These are phyloP conservation scores for Trypanosoma melophagium DNA, from an alignment of 208 protist species.

Conservation along the genomic window DNA sequence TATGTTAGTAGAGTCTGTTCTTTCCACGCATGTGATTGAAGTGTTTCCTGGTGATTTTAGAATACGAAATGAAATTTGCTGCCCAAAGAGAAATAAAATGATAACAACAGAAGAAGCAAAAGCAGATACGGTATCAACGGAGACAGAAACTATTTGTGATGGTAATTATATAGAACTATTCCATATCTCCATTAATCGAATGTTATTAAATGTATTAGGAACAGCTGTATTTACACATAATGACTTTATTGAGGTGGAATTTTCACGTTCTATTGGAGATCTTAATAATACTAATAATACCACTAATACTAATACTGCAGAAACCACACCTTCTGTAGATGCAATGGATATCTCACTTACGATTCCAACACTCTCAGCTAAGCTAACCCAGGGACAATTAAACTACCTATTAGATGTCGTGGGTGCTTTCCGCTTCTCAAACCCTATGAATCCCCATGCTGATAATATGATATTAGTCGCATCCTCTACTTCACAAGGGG, in stretches of 20 bases:
- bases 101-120: no score
- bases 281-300: background rate
- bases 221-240: slow-evolving; percentile 14
- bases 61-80: slow-evolving; percentile 44
- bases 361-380: slow-evolving; percentile 23
- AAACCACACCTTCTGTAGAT: background rate
- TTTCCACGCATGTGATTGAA: slow-evolving; percentile 39
- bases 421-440: slow-evolving; percentile 37
- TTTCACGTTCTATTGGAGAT: slow-evolving; percentile 16
- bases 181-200: slow-evolving; percentile 13
- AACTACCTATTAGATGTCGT: slow-evolving; percentile 64
- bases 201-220: slow-evolving; percentile 26
- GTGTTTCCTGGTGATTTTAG: slow-evolving; percentile 62
- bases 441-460: background rate
- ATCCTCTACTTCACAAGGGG: slow-evolving; percentile 13
- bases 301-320: background rate
- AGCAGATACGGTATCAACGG: no score
- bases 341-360: slow-evolving; percentile 14
- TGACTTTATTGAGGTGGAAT: slow-evolving; percentile 7
- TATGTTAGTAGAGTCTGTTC: slow-evolving; percentile 46
- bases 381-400: slow-evolving; percentile 45
- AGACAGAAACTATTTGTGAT: no score
- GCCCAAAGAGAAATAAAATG: background rate
- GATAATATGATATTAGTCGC: background rate
- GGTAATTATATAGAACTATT: slow-evolving; percentile 16